A percentile compares a stretch with the other conserved stretches of the same genome.
phyloP scores from a whole-genome alignment of 305 asterid genomes.

The Striga hermonthica region DNA sequence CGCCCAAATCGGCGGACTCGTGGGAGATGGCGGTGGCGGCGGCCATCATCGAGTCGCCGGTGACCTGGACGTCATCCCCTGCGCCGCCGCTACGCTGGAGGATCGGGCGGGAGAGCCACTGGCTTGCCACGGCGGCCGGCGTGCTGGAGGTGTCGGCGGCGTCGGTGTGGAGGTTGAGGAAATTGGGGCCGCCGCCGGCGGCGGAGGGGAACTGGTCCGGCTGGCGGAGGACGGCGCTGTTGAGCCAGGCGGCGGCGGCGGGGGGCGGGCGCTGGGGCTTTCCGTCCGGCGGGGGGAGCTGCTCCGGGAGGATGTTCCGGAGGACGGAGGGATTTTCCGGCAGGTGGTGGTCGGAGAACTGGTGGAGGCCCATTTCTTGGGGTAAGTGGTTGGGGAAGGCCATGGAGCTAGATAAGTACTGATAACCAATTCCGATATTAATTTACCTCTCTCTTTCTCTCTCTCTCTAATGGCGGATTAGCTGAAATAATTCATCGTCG shows the following conservation, averaged over 20 bases:
- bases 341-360: conserved; percentile 25
- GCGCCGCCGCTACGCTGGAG: conserved; percentile 31
- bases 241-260: conserved; percentile 39
- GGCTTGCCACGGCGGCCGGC: conserved; percentile 29
- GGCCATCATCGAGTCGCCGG: conserved; percentile 1
- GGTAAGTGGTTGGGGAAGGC: conserved; percentile 47
- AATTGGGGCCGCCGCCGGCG: conserved; percentile 46
- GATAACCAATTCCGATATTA: too few species aligned
- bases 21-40: conserved; percentile 27
- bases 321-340: conserved; percentile 35
- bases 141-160: conserved; percentile 36
- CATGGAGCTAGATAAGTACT: conserved; percentile 21
- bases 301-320: conserved; percentile 28
- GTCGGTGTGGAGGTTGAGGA: conserved; percentile 44
- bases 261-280: conserved; percentile 23
- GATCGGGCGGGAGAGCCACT: conserved; percentile 52
- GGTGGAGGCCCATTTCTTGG: conserved; percentile 36
- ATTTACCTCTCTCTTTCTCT: background rate
- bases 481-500: background rate
- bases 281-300: conserved; percentile 1
- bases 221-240: conserved; percentile 26
- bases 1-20: conserved; percentile 36
- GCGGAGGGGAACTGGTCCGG: conserved; percentile 39
- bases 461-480: background rate
- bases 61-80: conserved; percentile 2